A percentile compares a stretch with the other conserved stretches of the same genome.
These are phyloP conservation scores for Fusarium nurragi DNA, from an alignment of 2,329 filamentous ascomycete species.

Conservation along the genomic window DNA sequence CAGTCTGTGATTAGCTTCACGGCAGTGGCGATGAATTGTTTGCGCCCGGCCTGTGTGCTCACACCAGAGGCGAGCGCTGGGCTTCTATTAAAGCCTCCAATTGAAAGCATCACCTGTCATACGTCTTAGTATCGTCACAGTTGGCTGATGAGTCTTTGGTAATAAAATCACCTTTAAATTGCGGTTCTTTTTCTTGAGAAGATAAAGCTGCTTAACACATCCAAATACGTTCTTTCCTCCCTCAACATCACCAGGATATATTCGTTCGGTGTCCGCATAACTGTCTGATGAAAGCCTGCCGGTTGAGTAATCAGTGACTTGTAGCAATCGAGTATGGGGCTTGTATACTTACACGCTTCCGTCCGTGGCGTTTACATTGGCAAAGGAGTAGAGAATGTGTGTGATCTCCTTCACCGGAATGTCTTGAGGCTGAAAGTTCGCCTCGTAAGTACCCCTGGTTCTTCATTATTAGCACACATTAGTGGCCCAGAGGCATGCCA, in stretches of 20 bases:
- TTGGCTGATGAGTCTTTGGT: neutral
- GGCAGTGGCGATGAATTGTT: constrained; percentile 73
- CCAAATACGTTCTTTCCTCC: constrained; percentile 77
- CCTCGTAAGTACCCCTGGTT: constrained; percentile 72
- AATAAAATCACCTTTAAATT: constrained; percentile 69
- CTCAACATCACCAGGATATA: constrained; percentile 71
- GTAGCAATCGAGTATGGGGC: too few relatives aligned
- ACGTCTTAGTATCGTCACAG: constrained; percentile 15
- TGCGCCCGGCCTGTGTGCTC: constrained; percentile 68
- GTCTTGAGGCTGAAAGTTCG: constrained; percentile 76
- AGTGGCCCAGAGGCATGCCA: neutral
- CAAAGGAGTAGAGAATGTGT: constrained; percentile 73
- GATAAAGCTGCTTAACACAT: constrained; percentile 78
- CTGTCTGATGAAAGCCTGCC: constrained; percentile 42
- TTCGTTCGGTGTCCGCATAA: constrained; percentile 68
- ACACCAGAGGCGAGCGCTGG: constrained; percentile 60
- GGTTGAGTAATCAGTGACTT: neutral
- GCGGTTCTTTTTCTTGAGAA: constrained; percentile 79
- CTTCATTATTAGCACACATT: constrained; percentile 43
- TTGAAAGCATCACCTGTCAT: constrained; percentile 22
- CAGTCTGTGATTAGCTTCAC: constrained; percentile 75
- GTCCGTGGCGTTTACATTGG: constrained; percentile 53
- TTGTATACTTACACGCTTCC: constrained; percentile 57
- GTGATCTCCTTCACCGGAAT: constrained; percentile 75
- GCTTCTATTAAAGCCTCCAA: constrained; percentile 84